Evolutionary conservation across 495 filamentous ascomycete genomes (phyloP).

Genomic region (Podospora pseudopauciseta): DNA sequence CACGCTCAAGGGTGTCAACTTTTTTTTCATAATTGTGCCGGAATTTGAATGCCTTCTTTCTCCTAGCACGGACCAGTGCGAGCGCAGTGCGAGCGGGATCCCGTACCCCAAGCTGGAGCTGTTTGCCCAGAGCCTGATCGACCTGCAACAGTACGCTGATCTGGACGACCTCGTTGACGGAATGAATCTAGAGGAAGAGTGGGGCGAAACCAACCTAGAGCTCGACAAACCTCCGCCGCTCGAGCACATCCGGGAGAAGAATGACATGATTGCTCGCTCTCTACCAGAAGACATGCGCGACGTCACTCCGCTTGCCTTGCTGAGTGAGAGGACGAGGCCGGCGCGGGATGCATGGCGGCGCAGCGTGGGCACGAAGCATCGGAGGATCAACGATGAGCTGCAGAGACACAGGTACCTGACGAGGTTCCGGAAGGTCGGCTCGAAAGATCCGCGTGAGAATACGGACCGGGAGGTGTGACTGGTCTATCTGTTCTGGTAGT

Average conservation of each 20-base stretch:
- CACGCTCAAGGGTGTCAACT: neutral
- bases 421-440: neutral
- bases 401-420: neutral
- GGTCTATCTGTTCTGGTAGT: no score
- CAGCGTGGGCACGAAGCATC: neutral
- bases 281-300: neutral
- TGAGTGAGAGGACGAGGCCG: neutral
- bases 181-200: slow-evolving; percentile 13
- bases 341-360: neutral
- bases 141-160: slow-evolving; percentile 10
- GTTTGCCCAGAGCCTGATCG: slow-evolving; percentile 12
- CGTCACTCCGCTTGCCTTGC: neutral
- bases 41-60: neutral
- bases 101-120: slow-evolving; percentile 10
- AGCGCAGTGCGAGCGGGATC: slow-evolving; percentile 10
- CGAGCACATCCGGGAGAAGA: slow-evolving; percentile 4
- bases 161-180: slow-evolving; percentile 13
- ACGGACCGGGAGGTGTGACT: neutral
- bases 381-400: slow-evolving; percentile 1
- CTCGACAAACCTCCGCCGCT: slow-evolving; percentile 26
- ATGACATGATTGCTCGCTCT: slow-evolving; percentile 5
- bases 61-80: slow-evolving; percentile 1
- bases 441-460: neutral
- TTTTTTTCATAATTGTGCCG: slow-evolving; percentile 11
- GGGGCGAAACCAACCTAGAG: slow-evolving; percentile 9